Conservation (phyloP, 139 green algal species). For the Chlamydomonas schloesseri region DNA sequence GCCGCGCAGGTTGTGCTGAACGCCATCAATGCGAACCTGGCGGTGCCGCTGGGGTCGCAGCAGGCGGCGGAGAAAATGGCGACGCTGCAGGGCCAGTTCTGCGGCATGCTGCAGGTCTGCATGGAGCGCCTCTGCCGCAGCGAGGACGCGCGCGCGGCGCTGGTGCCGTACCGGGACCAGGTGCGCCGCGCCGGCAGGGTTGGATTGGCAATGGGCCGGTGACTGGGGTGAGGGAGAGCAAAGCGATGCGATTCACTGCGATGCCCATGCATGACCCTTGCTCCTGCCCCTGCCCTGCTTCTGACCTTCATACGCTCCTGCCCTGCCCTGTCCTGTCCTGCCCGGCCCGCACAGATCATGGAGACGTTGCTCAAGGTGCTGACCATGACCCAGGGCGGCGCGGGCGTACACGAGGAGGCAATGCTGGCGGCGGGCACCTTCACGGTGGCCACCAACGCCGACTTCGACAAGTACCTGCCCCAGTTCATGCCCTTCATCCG, state of each 20-base stretch:
- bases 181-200: no score
- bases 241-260: no score
- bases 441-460: slow-evolving; percentile 76
- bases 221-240: no score
- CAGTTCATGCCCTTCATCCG: slow-evolving; percentile 89
- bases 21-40: slow-evolving; percentile 70
- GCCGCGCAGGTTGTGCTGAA: slow-evolving; percentile 49
- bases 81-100: slow-evolving; percentile 90
- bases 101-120: slow-evolving; percentile 91
- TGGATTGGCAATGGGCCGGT: no score
- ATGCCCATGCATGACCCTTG: no score
- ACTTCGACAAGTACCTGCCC: slow-evolving; percentile 96
- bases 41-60: slow-evolving; percentile 53
- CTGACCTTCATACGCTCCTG: no score
- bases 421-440: slow-evolving; percentile 95
- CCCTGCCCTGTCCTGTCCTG: no score
- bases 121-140: slow-evolving; percentile 87
- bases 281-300: no score
- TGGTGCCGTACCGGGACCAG: slow-evolving; percentile 84
- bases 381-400: slow-evolving; percentile 38
- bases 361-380: slow-evolving; percentile 78
- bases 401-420: slow-evolving; percentile 93
- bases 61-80: slow-evolving; percentile 71
- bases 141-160: slow-evolving; percentile 75
- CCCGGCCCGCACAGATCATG: slow-evolving; percentile 70